phyloP scores from a whole-genome alignment of 306 rosid species.

The Fragaria iinumae region DNA sequence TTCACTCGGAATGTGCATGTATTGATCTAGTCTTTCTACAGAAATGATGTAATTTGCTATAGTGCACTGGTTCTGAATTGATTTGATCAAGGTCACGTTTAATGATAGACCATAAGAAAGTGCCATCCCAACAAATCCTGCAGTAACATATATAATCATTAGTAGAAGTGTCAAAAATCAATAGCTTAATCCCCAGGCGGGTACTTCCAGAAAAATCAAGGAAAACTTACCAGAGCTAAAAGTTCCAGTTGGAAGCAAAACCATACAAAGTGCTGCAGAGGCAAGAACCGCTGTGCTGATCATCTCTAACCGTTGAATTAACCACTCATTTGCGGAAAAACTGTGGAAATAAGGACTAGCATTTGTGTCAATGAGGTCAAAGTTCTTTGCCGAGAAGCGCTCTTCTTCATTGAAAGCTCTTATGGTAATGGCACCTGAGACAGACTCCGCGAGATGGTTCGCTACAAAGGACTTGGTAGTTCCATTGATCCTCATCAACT shows the following conservation, averaged over 20 bases:
- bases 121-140: conserved; percentile 84
- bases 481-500: conserved; percentile 76
- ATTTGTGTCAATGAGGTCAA: conserved; percentile 59
- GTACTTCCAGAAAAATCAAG: neutral
- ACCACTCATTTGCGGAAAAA: conserved; percentile 80
- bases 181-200: conserved; percentile 5
- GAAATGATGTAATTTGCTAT: conserved; percentile 68
- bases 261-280: conserved; percentile 68
- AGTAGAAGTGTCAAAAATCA: neutral
- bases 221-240: conserved; percentile 54
- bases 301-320: conserved; percentile 73
- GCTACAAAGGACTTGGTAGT: conserved; percentile 78
- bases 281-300: conserved; percentile 67
- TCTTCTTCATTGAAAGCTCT: conserved; percentile 83
- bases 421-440: conserved; percentile 84
- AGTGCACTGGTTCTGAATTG: conserved; percentile 67
- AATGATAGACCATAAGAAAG: conserved; percentile 84
- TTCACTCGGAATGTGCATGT: conserved; percentile 74
- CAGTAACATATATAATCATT: neutral
- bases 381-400: conserved; percentile 53
- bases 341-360: conserved; percentile 74
- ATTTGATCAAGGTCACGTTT: conserved; percentile 41
- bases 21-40: conserved; percentile 74
- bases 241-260: conserved; percentile 70
- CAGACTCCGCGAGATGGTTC: conserved; percentile 79